Evolutionary conservation across 148 eudicot genomes (phyloP).

Genomic region (Fagopyrum esculentum): DNA sequence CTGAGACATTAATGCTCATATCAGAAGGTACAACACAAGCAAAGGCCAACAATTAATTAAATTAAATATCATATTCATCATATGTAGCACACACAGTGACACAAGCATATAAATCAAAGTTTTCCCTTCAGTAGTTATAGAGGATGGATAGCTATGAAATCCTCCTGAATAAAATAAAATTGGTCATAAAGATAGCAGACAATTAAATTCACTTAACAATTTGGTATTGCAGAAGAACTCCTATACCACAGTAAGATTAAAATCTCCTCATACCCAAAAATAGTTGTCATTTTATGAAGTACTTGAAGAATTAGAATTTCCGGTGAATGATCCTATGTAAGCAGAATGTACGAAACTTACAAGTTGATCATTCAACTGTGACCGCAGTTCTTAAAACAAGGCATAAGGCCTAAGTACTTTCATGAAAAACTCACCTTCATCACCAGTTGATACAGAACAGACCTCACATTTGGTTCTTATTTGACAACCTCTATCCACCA

Average conservation of each 20-base stretch:
- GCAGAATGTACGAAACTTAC: background rate
- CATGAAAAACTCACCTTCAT: conserved; percentile 38
- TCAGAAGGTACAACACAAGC: too few species aligned
- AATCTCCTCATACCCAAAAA: background rate
- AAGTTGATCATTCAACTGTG: background rate
- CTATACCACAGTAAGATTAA: background rate
- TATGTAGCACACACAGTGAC: too few species aligned
- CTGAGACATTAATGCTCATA: too few species aligned
- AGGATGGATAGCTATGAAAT: too few species aligned
- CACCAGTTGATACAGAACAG: conserved; percentile 36
- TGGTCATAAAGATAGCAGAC: too few species aligned
- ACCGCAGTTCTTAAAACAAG: background rate
- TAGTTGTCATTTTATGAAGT: background rate
- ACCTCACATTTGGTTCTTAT: conserved; percentile 53
- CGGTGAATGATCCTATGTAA: too few species aligned
- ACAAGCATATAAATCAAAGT: too few species aligned
- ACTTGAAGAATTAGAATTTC: background rate
- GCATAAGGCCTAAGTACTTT: background rate
- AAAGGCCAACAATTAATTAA: too few species aligned
- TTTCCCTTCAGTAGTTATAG: too few species aligned
- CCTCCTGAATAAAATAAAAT: too few species aligned
- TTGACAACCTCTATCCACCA: conserved; percentile 58
- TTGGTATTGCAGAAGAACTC: background rate
- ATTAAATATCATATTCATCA: too few species aligned
- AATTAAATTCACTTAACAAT: background rate